Percentiles rank a stretch among this genome's conserved stretches.
Evolutionary conservation across 495 filamentous ascomycete genomes (phyloP).

Genomic region (Podospora fimiseda): DNA sequence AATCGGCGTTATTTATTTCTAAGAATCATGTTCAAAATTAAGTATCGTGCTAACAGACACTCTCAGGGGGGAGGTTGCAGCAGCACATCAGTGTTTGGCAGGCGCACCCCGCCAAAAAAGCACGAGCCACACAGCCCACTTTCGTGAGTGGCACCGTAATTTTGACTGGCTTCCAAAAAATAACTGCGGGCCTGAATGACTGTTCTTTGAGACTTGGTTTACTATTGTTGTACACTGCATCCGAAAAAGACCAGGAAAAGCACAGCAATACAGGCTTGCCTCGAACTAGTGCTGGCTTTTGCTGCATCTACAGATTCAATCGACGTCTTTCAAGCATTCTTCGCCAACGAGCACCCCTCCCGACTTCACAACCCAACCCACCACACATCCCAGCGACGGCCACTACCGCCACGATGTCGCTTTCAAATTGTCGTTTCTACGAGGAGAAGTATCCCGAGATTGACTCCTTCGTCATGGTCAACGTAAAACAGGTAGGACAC

Average conservation of each 20-base stretch:
- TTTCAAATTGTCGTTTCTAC: conserved; percentile 98
- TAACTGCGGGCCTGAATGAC: conserved; percentile 22
- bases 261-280: too few species aligned
- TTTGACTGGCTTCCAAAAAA: conserved; percentile 24
- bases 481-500: conserved; percentile 76
- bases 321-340: too few species aligned
- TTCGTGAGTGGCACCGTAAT: conserved; percentile 14
- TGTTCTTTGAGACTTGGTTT: conserved; percentile 15
- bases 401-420: conserved; percentile 63
- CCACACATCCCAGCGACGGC: conserved; percentile 17
- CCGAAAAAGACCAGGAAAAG: neutral
- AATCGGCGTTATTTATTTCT: too few species aligned
- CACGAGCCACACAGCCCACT: conserved; percentile 26
- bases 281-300: too few species aligned
- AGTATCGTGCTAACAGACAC: too few species aligned
- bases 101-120: conserved; percentile 8
- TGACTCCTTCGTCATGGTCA: conserved; percentile 99
- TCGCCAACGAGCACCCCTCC: neutral
- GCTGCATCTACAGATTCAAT: too few species aligned
- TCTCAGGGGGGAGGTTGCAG: too few species aligned
- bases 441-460: conserved; percentile 89
- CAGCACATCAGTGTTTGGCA: too few species aligned
- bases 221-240: neutral
- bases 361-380: conserved; percentile 1
- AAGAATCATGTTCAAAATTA: too few species aligned